Evolutionary conservation across 805 yeast species (phyloP).

Genomic region (Blastobotrys muscicola): DNA sequence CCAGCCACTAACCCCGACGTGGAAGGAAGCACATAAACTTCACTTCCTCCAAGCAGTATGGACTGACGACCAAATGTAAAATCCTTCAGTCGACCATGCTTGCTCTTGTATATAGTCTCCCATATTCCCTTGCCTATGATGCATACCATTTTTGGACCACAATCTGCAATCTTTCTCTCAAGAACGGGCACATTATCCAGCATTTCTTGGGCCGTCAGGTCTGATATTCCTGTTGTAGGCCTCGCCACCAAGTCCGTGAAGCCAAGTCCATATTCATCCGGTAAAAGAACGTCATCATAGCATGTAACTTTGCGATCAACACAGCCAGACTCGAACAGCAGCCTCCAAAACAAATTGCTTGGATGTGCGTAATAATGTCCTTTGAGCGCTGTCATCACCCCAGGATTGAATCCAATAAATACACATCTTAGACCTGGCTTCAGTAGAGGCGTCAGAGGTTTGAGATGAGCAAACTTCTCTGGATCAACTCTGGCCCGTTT

Average conservation of each 20-base stretch:
- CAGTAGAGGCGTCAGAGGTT: slow-evolving; percentile 19
- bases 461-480: slow-evolving; percentile 2
- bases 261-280: slow-evolving; percentile 43
- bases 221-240: slow-evolving; percentile 50
- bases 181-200: slow-evolving; percentile 44
- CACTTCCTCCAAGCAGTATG: slow-evolving; percentile 17
- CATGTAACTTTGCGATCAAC: slow-evolving; percentile 27
- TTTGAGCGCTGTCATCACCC: slow-evolving; percentile 45
- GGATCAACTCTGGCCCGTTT: slow-evolving; percentile 1
- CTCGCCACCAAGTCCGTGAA: slow-evolving; percentile 63
- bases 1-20: slow-evolving; percentile 64
- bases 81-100: slow-evolving; percentile 24
- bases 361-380: slow-evolving; percentile 71
- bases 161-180: slow-evolving; percentile 33
- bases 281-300: slow-evolving; percentile 34
- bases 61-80: slow-evolving; percentile 49
- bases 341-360: slow-evolving; percentile 59
- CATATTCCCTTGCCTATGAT: slow-evolving; percentile 70
- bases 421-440: slow-evolving; percentile 32
- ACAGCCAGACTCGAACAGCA: slow-evolving; percentile 44
- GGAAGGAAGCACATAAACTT: slow-evolving; percentile 54
- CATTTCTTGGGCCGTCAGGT: slow-evolving; percentile 45
- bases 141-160: slow-evolving; percentile 39
- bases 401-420: slow-evolving; percentile 69
- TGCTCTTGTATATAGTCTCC: slow-evolving; percentile 42